These are phyloP conservation scores for Henningerozyma blattae DNA, from an alignment of 805 yeast genomes.

Conservation along the genomic window DNA sequence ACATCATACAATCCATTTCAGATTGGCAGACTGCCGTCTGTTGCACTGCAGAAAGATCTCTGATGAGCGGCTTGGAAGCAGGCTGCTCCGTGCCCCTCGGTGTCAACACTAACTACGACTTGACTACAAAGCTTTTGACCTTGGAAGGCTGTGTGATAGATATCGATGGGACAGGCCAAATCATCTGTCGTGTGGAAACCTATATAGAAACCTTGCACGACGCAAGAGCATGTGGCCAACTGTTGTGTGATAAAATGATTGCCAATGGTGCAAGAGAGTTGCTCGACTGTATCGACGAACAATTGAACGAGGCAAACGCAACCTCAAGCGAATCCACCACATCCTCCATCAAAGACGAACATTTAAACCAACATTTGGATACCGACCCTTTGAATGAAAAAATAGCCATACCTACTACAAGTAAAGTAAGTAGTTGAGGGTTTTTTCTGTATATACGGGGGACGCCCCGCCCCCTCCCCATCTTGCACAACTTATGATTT, in stretches of 20 bases:
- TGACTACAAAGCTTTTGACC: slow-evolving; percentile 33
- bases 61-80: slow-evolving; percentile 85
- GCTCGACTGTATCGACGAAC: slow-evolving; percentile 68
- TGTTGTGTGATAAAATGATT: slow-evolving; percentile 55
- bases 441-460: too few species aligned
- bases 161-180: slow-evolving; percentile 66
- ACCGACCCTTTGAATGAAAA: too few species aligned
- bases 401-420: too few species aligned
- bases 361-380: too few species aligned
- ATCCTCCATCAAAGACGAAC: too few species aligned
- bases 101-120: slow-evolving; percentile 48
- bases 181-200: slow-evolving; percentile 37
- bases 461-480: too few species aligned
- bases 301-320: too few species aligned
- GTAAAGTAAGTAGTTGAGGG: too few species aligned
- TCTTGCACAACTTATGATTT: too few species aligned
- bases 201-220: slow-evolving; percentile 36
- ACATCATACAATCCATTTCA: slow-evolving; percentile 52
- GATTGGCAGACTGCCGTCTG: slow-evolving; percentile 56
- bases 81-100: slow-evolving; percentile 99
- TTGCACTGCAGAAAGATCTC: slow-evolving; percentile 78
- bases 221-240: slow-evolving; percentile 57
- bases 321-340: too few species aligned
- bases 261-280: slow-evolving; percentile 74
- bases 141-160: slow-evolving; percentile 68